Conservation (phyloP, 192 early-diverging fungal species). For the Umbelopsis sp. region DNA sequence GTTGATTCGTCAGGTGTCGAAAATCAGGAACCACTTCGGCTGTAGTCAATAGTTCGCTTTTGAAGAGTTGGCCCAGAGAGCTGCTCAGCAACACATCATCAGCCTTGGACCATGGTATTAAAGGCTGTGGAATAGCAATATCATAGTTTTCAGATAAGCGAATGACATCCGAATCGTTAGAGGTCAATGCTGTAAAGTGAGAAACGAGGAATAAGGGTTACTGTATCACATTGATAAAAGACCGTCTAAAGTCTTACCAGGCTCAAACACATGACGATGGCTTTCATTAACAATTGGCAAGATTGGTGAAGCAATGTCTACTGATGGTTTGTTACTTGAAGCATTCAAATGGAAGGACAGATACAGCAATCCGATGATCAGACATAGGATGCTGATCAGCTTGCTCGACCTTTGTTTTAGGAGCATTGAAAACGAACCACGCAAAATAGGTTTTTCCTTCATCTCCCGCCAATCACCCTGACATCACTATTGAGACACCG, state of each 20-base stretch:
- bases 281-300: background rate
- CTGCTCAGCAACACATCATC: slow-evolving; percentile 39
- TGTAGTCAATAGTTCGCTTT: slow-evolving; percentile 27
- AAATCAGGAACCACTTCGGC: slow-evolving; percentile 38
- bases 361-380: background rate
- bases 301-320: background rate
- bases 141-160: slow-evolving; percentile 34
- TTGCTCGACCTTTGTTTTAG: background rate
- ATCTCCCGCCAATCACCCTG: background rate
- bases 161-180: slow-evolving; percentile 11
- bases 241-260: background rate
- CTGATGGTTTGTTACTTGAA: background rate
- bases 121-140: slow-evolving; percentile 43
- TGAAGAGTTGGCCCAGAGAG: slow-evolving; percentile 33
- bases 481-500: background rate
- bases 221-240: background rate
- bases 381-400: background rate
- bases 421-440: background rate
- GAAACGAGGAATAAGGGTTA: background rate
- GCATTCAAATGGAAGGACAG: background rate
- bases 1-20: slow-evolving; percentile 34
- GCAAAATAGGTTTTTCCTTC: slow-evolving; percentile 1
- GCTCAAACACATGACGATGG: background rate
- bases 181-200: background rate
- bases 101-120: slow-evolving; percentile 43